phyloP scores from a whole-genome alignment of 2,329 filamentous ascomycete species.

The Neofusicoccum ribis region DNA sequence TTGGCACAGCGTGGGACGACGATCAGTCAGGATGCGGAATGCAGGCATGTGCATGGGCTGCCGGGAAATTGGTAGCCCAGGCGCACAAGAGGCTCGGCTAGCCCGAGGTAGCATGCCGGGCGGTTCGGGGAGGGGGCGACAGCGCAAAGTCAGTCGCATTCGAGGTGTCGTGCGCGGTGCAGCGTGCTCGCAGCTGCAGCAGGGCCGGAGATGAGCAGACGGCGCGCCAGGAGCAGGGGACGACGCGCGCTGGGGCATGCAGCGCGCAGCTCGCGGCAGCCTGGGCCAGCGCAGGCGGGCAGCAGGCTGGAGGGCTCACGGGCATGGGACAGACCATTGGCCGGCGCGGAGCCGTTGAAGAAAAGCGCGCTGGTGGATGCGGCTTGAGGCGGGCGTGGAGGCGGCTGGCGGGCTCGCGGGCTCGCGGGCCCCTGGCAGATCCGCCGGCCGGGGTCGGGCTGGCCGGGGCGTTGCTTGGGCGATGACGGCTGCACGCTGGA shows the following conservation, averaged over 20 bases:
- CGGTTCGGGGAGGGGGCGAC: neutral
- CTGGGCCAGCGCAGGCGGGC: too few relatives aligned
- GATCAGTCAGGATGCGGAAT: conserved; percentile 3
- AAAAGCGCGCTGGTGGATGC: neutral
- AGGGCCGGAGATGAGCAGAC: neutral
- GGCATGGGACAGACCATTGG: neutral
- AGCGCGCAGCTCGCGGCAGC: too few relatives aligned
- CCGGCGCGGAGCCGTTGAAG: neutral
- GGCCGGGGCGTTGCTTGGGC: neutral
- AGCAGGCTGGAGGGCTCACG: too few relatives aligned
- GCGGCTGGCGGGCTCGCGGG: neutral
- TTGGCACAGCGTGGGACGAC: neutral
- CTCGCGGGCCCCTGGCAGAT: neutral
- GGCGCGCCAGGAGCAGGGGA: neutral
- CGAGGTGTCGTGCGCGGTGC: neutral
- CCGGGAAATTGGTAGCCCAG: neutral
- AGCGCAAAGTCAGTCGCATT: neutral
- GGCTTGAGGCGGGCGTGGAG: neutral
- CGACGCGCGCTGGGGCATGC: too few relatives aligned
- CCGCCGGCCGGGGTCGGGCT: neutral
- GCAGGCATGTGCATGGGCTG: neutral
- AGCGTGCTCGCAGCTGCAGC: neutral
- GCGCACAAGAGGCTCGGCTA: neutral
- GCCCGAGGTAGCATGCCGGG: neutral
- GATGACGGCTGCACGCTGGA: neutral